Percentiles rank a stretch among this genome's conserved stretches.
Conservation (phyloP, 1,284 basidiomycete species). For the Fomitopsis betulina region DNA sequence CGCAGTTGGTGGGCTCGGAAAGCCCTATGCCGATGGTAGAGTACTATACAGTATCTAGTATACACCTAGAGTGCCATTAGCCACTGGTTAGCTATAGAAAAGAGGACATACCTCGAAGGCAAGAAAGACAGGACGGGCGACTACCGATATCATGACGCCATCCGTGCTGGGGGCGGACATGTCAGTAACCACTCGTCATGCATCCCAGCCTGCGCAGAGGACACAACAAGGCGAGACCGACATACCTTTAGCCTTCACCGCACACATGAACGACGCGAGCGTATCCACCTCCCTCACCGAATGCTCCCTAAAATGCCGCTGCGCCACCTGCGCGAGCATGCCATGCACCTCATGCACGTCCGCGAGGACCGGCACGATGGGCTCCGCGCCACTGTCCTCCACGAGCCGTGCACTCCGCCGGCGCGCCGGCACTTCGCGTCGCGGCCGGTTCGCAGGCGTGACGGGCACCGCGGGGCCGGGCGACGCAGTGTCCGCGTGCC, state of each 20-base stretch:
- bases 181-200: neutral
- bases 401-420: slow-evolving; percentile 62
- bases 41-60: neutral
- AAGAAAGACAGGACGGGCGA: neutral
- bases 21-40: neutral
- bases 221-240: neutral
- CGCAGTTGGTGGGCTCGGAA: too few relatives aligned
- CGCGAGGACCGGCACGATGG: slow-evolving; percentile 54
- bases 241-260: slow-evolving; percentile 58
- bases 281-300: slow-evolving; percentile 69
- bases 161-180: neutral
- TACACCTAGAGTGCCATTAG: neutral
- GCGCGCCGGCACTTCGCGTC: slow-evolving; percentile 56
- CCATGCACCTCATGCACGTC: slow-evolving; percentile 63
- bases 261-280: slow-evolving; percentile 73
- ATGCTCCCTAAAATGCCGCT: slow-evolving; percentile 61
- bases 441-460: slow-evolving; percentile 60
- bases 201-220: neutral
- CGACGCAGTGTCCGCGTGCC: slow-evolving; percentile 22
- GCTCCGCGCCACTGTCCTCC: slow-evolving; percentile 46
- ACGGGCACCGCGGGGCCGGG: slow-evolving; percentile 35
- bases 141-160: neutral
- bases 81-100: neutral
- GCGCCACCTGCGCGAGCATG: slow-evolving; percentile 60
- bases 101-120: neutral